Evolutionary conservation across 345 rosid species (phyloP).

Genomic region (Eucalyptus regnans): DNA sequence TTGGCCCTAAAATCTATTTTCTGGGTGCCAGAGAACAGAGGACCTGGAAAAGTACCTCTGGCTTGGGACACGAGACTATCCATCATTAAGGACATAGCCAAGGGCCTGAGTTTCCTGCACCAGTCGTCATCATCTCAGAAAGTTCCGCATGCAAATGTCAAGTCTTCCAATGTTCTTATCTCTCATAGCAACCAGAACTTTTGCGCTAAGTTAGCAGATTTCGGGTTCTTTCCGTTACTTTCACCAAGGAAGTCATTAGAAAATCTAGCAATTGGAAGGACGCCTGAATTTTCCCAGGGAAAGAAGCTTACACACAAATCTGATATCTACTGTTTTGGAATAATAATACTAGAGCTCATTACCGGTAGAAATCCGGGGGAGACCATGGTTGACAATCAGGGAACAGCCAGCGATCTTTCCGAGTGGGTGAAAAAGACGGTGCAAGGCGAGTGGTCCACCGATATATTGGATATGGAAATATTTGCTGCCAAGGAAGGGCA

Average conservation of each 20-base stretch:
- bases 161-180: conserved; percentile 36
- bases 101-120: conserved; percentile 29
- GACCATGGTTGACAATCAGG: background rate
- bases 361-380: conserved; percentile 34
- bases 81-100: conserved; percentile 35
- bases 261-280: conserved; percentile 15
- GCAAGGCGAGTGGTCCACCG: conserved; percentile 41
- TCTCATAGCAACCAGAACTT: background rate
- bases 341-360: conserved; percentile 31
- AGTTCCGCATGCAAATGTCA: conserved; percentile 49
- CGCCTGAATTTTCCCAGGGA: conserved; percentile 36
- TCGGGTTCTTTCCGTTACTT: conserved; percentile 33
- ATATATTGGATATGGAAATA: conserved; percentile 39
- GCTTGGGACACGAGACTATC: conserved; percentile 26
- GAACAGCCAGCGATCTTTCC: conserved; percentile 7
- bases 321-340: conserved; percentile 49
- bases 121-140: conserved; percentile 22
- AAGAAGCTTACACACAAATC: conserved; percentile 36
- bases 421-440: conserved; percentile 37
- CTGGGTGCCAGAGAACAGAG: conserved; percentile 20
- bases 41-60: conserved; percentile 23
- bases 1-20: background rate
- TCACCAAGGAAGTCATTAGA: conserved; percentile 2
- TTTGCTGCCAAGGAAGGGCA: conserved; percentile 26
- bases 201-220: conserved; percentile 27